Percentiles rank a stretch among this genome's conserved stretches.
Conservation (phyloP, 2,329 filamentous ascomycete genomes). For the Talaromyces pinophilus region DNA sequence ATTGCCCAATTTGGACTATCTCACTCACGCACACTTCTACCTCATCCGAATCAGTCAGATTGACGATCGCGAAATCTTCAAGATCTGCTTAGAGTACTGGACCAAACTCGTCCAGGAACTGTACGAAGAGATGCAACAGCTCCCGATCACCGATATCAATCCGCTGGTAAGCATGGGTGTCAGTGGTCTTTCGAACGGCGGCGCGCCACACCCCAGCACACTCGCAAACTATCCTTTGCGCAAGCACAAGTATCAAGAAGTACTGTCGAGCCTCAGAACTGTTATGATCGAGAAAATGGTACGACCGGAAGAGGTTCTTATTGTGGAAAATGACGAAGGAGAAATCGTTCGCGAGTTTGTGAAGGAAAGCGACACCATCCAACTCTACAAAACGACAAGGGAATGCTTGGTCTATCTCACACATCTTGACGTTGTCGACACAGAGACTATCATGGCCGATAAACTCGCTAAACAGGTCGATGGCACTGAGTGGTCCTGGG, state of each 20-base stretch:
- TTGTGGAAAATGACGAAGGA: conserved; percentile 99
- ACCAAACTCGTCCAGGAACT: conserved; percentile 96
- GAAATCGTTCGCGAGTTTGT: conserved; percentile 99
- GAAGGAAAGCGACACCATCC: conserved; percentile 98
- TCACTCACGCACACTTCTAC: conserved; percentile 96
- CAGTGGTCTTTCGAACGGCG: conserved; percentile 70
- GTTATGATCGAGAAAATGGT: conserved; percentile 99
- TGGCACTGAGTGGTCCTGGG: conserved; percentile 96
- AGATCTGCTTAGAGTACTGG: conserved; percentile 99
- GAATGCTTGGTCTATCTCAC: conserved; percentile 97
- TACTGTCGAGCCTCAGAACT: conserved; percentile 87
- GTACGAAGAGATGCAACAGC: conserved; percentile 97
- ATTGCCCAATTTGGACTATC: conserved; percentile 89
- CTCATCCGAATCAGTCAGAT: conserved; percentile 98
- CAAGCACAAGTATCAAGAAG: conserved; percentile 96
- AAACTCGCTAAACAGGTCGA: conserved; percentile 95
- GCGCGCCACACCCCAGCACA: conserved; percentile 80
- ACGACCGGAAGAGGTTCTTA: conserved; percentile 91
- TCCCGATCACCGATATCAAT: conserved; percentile 90
- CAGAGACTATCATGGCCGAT: conserved; percentile 98
- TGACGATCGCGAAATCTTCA: conserved; percentile 98
- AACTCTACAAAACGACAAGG: conserved; percentile 97
- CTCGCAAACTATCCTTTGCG: conserved; percentile 88
- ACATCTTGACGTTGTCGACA: conserved; percentile 95
- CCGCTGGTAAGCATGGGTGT: conserved; percentile 79